A percentile compares a stretch with the other conserved stretches of the same genome.
Conservation (phyloP, 192 early-diverging fungal genomes). For the Entomortierella lignicola region DNA sequence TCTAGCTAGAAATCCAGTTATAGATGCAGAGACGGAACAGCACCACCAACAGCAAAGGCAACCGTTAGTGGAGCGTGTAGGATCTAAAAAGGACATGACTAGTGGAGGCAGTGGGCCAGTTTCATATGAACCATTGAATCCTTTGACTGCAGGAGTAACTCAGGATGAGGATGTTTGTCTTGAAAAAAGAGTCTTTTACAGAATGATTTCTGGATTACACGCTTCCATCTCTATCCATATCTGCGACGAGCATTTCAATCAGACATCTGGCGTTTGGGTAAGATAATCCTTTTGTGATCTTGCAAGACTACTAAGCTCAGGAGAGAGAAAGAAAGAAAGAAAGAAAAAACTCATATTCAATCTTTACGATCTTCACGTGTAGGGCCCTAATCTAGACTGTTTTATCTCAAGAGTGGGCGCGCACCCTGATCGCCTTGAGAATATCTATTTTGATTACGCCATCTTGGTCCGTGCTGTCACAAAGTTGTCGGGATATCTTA, state of each 20-base stretch:
- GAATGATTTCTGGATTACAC: slow-evolving; percentile 84
- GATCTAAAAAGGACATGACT: too few species aligned
- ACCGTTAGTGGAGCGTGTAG: too few species aligned
- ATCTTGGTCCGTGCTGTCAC: slow-evolving; percentile 85
- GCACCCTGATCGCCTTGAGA: slow-evolving; percentile 90
- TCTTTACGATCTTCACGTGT: too few species aligned
- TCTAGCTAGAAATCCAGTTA: slow-evolving; percentile 10
- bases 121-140: background rate
- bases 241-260: slow-evolving; percentile 90
- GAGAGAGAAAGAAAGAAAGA: too few species aligned
- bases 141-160: slow-evolving; percentile 1
- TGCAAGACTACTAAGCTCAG: too few species aligned
- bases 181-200: slow-evolving; percentile 85
- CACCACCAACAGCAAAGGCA: background rate
- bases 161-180: slow-evolving; percentile 69
- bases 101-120: background rate
- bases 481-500: slow-evolving; percentile 82
- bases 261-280: slow-evolving; percentile 88
- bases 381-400: slow-evolving; percentile 88
- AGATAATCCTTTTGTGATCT: background rate
- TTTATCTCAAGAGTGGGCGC: slow-evolving; percentile 87
- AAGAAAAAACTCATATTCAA: too few species aligned
- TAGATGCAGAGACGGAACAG: background rate
- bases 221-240: slow-evolving; percentile 96
- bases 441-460: slow-evolving; percentile 94